These are phyloP conservation scores for Alternaria burnsii DNA, from an alignment of 2,329 filamentous ascomycete genomes.

Conservation along the genomic window DNA sequence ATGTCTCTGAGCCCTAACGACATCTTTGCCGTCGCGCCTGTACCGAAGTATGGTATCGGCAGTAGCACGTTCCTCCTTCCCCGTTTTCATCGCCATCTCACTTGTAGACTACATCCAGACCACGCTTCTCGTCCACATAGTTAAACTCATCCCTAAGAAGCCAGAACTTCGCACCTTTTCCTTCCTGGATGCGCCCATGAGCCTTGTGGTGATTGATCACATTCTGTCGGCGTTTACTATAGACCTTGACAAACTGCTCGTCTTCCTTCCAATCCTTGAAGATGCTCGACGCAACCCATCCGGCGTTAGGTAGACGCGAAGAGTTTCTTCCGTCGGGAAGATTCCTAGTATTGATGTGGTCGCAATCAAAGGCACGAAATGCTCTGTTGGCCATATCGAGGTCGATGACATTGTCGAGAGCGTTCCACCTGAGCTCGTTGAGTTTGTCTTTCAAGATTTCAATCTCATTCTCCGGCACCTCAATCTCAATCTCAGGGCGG, in stretches of 20 bases:
- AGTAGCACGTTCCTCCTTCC: neutral
- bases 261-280: constrained; percentile 4
- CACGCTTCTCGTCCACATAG: neutral
- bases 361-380: constrained; percentile 17
- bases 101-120: neutral
- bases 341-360: neutral
- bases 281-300: neutral
- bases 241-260: constrained; percentile 10
- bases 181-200: constrained; percentile 12
- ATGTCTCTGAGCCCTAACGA: neutral
- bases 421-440: neutral
- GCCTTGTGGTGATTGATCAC: constrained; percentile 18
- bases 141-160: neutral
- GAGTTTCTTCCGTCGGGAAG: neutral
- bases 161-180: neutral
- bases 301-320: neutral
- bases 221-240: neutral
- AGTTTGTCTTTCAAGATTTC: neutral
- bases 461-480: neutral
- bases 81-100: too few relatives aligned
- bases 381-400: constrained; percentile 11
- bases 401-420: constrained; percentile 8
- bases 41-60: neutral
- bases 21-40: neutral
- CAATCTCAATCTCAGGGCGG: neutral